Evolutionary conservation across 768 basidiomycete species (phyloP), one percentile per base, ranked within the genome.

Genomic region (Xerocomellus chrysenteron): DNA sequence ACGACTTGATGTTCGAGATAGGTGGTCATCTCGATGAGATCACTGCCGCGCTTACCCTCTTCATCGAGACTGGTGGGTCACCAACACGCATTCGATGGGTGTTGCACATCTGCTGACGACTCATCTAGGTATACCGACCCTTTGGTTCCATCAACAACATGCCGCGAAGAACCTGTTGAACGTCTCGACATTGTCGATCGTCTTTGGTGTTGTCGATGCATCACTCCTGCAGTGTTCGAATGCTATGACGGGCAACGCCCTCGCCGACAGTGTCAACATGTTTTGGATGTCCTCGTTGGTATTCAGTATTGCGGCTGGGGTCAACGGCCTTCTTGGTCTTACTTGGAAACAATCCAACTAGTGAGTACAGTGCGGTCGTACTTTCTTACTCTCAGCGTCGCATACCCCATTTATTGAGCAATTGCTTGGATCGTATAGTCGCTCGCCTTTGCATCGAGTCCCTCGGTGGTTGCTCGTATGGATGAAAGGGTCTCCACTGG

Each of bases 401-500:
- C 24, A 35, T 19, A 43, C 0, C 35, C 26, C 14, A 2, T 39
- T 50, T 54, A 51, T 55, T 59, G 36, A 59, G 8, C 17, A 2
- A 8, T 46, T 17, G 0, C 26, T 45, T 43, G 45, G 10, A 42
- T 24, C 11, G 12, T 40, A 40, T 35, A 62, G 80, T 59, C 81
- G 80, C 35, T 82, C 80, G 2, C 80, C 81, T 26, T 67, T 77
- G 19, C 76, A 82, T 50, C 75, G 79, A 35, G 80, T 82, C 13
- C 81, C 80, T 6, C 80, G 80, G 81, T 81, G 80, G 80, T 69
- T 82, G 16, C 65, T 81, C 21, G 86, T 88, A 60, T 92, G 88
- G 88, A 90, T 92, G 75, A 92, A 91, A 66, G 79, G 88, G 13
- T 89, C 88, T 2, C 90, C 90, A 10, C 78, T 92, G 35, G 86